Percentiles rank a stretch among this genome's conserved stretches.
phyloP scores from a whole-genome alignment of 345 rosid species.

The Turritis glabra region DNA sequence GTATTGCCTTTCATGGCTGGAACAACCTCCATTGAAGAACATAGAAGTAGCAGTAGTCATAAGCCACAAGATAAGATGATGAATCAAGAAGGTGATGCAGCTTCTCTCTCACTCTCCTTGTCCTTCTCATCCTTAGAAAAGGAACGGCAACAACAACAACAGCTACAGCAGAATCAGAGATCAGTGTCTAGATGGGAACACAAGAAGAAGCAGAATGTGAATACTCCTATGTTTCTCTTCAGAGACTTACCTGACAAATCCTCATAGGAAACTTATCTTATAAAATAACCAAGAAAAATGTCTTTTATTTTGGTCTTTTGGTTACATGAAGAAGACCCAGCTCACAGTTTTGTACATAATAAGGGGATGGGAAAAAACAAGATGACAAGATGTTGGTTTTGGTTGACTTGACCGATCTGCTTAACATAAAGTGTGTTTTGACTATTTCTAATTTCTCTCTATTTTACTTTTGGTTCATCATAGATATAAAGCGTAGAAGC shows the following conservation, averaged over 20 bases:
- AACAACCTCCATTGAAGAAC: conserved; percentile 32
- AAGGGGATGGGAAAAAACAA: conserved; percentile 4
- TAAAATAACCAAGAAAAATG: not conserved
- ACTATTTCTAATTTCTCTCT: not conserved
- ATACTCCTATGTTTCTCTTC: too few species aligned
- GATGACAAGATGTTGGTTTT: not conserved
- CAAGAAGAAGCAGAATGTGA: conserved; percentile 68
- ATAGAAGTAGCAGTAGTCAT: conserved; percentile 42
- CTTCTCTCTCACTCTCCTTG: conserved; percentile 82
- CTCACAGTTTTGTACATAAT: conserved; percentile 20
- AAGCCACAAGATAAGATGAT: conserved; percentile 38
- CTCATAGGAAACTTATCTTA: not conserved
- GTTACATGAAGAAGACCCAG: not conserved
- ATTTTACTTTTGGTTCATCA: too few species aligned
- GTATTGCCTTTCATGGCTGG: conserved; percentile 49
- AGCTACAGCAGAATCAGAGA: conserved; percentile 4
- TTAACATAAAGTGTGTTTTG: conserved; percentile 9
- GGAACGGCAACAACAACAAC: conserved; percentile 36
- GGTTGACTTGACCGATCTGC: not conserved
- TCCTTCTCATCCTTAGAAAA: conserved; percentile 63
- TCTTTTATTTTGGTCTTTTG: not conserved
- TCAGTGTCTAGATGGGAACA: conserved; percentile 43
- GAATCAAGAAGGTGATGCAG: conserved; percentile 40
- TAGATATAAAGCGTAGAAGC: too few species aligned
- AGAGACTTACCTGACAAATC: conserved; percentile 53